phyloP scores from a whole-genome alignment of 2,329 filamentous ascomycete genomes.

The Xylariaceae sp. region DNA sequence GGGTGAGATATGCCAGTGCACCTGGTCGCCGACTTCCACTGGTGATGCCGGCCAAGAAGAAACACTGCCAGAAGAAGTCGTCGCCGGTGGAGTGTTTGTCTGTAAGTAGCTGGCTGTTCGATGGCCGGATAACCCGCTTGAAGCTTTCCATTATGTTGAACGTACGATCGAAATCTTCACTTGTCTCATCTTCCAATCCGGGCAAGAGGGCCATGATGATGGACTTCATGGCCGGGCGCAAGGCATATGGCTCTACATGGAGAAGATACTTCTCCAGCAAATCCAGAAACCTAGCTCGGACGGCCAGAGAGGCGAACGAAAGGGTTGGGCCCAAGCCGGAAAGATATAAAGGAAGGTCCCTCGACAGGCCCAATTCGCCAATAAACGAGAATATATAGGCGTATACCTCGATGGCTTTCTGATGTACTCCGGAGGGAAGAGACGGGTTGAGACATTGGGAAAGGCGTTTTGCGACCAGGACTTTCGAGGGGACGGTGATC shows the following conservation, averaged over 20 bases:
- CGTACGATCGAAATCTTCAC: constrained; percentile 92
- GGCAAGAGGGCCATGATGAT: constrained; percentile 85
- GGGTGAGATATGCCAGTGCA: constrained; percentile 77
- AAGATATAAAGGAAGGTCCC: constrained; percentile 80
- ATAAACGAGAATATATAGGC: constrained; percentile 82
- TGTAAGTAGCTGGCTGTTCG: constrained; percentile 45
- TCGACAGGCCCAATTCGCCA: constrained; percentile 71
- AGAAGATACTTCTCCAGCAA: constrained; percentile 79
- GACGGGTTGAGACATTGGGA: constrained; percentile 93
- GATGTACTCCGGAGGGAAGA: constrained; percentile 91
- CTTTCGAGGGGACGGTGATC: constrained; percentile 72
- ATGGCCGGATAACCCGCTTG: constrained; percentile 59
- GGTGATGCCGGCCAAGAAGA: constrained; percentile 90
- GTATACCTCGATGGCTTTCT: constrained; percentile 95
- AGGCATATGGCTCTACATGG: constrained; percentile 59
- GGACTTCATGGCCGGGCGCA: constrained; percentile 85
- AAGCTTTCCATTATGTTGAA: constrained; percentile 72
- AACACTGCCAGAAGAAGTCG: constrained; percentile 96
- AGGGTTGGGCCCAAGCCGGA: constrained; percentile 84
- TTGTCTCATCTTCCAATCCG: constrained; percentile 90
- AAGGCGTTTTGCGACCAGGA: constrained; percentile 78
- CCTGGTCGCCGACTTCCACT: constrained; percentile 79
- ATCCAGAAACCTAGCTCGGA: constrained; percentile 78
- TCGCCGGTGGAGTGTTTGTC: constrained; percentile 57
- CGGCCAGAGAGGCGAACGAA: constrained; percentile 89